phyloP scores from a whole-genome alignment of 2,329 filamentous ascomycete species.

The Xylogone sp. region DNA sequence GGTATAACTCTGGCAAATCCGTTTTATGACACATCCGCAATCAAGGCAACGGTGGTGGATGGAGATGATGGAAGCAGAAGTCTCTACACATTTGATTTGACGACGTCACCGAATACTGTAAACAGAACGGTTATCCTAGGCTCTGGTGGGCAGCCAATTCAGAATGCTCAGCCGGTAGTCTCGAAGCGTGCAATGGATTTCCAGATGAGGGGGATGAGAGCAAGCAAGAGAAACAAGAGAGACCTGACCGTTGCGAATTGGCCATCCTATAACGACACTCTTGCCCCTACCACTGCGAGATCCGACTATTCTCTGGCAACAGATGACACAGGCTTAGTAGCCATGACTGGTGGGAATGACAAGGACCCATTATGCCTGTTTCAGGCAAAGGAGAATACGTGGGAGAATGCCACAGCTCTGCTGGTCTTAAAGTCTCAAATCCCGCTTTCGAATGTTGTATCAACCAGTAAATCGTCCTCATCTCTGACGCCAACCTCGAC shows the following conservation, averaged over 20 bases:
- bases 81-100: slow-evolving; percentile 75
- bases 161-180: slow-evolving; percentile 36
- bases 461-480: slow-evolving; percentile 20
- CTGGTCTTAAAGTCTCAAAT: slow-evolving; percentile 17
- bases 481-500: slow-evolving; percentile 21
- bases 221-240: slow-evolving; percentile 9
- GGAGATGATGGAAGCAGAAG: slow-evolving; percentile 75
- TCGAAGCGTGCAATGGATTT: neutral
- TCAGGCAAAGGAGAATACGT: slow-evolving; percentile 69
- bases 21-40: slow-evolving; percentile 53
- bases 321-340: slow-evolving; percentile 61
- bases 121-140: slow-evolving; percentile 65
- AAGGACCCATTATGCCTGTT: slow-evolving; percentile 73
- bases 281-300: slow-evolving; percentile 63
- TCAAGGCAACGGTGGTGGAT: slow-evolving; percentile 62
- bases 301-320: slow-evolving; percentile 65
- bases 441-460: slow-evolving; percentile 27
- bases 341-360: slow-evolving; percentile 72
- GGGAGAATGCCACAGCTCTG: slow-evolving; percentile 63
- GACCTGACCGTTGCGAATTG: slow-evolving; percentile 60
- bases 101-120: slow-evolving; percentile 69
- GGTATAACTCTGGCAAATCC: slow-evolving; percentile 59
- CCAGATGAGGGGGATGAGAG: slow-evolving; percentile 2
- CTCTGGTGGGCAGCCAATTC: slow-evolving; percentile 51
- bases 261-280: slow-evolving; percentile 73